These are phyloP conservation scores for Chaetomidium leptoderma DNA, from an alignment of 495 filamentous ascomycete genomes.

Conservation along the genomic window DNA sequence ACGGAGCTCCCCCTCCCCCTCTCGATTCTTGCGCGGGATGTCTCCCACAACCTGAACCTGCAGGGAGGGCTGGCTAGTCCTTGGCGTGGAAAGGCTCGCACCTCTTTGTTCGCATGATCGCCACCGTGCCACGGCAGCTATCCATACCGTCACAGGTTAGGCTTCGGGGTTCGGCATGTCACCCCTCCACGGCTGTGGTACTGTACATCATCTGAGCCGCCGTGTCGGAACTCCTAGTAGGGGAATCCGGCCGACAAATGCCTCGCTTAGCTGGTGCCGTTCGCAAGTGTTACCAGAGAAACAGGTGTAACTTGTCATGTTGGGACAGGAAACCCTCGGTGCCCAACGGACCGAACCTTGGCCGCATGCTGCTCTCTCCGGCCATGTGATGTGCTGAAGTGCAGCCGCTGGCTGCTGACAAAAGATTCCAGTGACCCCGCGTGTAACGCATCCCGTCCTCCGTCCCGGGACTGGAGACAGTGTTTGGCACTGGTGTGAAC, in stretches of 20 bases:
- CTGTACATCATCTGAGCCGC: background rate
- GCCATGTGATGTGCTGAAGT: background rate
- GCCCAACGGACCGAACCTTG: constrained; percentile 1
- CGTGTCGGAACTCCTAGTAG: background rate
- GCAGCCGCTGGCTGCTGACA: background rate
- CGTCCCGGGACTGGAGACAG: background rate
- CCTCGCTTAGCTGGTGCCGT: background rate
- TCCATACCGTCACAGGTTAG: no score
- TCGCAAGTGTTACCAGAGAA: background rate
- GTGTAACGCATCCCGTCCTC: background rate
- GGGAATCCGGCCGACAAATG: background rate
- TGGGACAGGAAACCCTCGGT: background rate
- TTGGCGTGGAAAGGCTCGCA: background rate
- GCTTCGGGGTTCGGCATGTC: background rate
- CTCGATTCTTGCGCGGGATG: background rate
- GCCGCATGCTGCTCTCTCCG: background rate
- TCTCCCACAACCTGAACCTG: background rate
- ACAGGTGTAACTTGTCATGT: background rate
- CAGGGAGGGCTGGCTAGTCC: background rate
- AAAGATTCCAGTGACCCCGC: background rate
- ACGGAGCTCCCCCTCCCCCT: background rate
- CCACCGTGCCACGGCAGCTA: background rate
- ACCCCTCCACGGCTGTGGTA: background rate
- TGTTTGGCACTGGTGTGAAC: background rate
- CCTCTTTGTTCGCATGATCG: background rate